These are phyloP conservation scores for Penicillium sp. DNA, from an alignment of 2,329 filamentous ascomycete species.

Conservation along the genomic window DNA sequence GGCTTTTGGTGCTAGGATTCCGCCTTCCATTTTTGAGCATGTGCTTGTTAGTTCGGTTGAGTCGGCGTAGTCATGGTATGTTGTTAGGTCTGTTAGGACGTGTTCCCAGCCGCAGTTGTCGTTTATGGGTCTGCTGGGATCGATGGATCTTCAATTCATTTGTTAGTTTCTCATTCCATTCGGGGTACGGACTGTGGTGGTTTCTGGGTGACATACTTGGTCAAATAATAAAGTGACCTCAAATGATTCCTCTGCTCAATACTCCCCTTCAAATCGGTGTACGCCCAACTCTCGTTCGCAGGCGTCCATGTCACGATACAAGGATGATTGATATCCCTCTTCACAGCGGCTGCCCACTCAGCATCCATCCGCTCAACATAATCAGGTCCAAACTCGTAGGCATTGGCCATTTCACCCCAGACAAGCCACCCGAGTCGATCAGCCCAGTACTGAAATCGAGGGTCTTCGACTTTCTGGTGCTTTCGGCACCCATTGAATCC, in stretches of 20 bases:
- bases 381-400: constrained; percentile 61
- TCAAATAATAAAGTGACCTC: constrained; percentile 63
- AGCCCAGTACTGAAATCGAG: constrained; percentile 67
- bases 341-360: constrained; percentile 65
- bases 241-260: constrained; percentile 65
- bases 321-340: constrained; percentile 66
- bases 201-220: constrained; percentile 51
- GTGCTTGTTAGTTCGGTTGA: constrained; percentile 56
- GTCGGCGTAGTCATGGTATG: constrained; percentile 69
- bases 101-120: constrained; percentile 75
- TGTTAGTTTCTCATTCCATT: neutral
- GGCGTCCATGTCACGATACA: constrained; percentile 67
- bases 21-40: constrained; percentile 52
- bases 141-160: constrained; percentile 48
- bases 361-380: constrained; percentile 62
- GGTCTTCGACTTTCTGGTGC: constrained; percentile 66
- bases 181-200: too few species aligned
- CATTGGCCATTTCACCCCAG: constrained; percentile 71
- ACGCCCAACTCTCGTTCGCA: constrained; percentile 66
- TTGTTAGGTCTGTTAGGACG: constrained; percentile 63
- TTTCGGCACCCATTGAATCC: constrained; percentile 73
- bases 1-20: constrained; percentile 56
- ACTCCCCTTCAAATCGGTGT: constrained; percentile 58
- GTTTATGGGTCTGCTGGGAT: constrained; percentile 65
- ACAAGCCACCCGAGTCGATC: constrained; percentile 66